Conservation (phyloP, 108 stramenopile species). For the Nitzschia sp. region DNA sequence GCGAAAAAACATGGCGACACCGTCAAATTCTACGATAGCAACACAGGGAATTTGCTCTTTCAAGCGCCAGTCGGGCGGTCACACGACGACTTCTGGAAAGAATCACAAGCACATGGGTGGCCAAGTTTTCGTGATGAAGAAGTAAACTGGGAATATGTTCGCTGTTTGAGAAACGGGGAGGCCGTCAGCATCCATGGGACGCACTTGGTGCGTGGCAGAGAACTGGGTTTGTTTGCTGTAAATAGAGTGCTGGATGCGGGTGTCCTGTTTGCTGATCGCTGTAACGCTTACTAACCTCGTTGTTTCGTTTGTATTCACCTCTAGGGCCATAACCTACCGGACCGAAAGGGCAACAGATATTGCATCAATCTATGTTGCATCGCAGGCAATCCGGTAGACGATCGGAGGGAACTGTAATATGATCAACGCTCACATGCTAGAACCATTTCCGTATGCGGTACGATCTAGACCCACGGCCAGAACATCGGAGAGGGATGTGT, state of each 20-base stretch:
- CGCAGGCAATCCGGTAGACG: too few relatives aligned
- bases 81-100: constrained; percentile 70
- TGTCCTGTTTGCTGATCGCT: too few relatives aligned
- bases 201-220: constrained; percentile 48
- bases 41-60: constrained; percentile 77
- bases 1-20: constrained; percentile 22
- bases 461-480: too few relatives aligned
- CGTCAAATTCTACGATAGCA: constrained; percentile 76
- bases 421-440: too few relatives aligned
- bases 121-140: constrained; percentile 89
- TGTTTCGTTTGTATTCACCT: too few relatives aligned
- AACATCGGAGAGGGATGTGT: too few relatives aligned
- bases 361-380: too few relatives aligned
- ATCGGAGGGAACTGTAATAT: too few relatives aligned
- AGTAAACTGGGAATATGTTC: constrained; percentile 87
- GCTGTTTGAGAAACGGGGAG: constrained; percentile 82
- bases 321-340: too few relatives aligned
- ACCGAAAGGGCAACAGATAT: too few relatives aligned
- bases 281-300: too few relatives aligned
- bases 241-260: neutral
- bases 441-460: too few relatives aligned
- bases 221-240: neutral
- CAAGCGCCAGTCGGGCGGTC: constrained; percentile 69
- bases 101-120: constrained; percentile 72
- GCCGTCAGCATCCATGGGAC: constrained; percentile 80